Evolutionary conservation across 139 green algal genomes (phyloP), one percentile per base, ranked within the genome.

Genomic region (Micromonas pusilla): DNA sequence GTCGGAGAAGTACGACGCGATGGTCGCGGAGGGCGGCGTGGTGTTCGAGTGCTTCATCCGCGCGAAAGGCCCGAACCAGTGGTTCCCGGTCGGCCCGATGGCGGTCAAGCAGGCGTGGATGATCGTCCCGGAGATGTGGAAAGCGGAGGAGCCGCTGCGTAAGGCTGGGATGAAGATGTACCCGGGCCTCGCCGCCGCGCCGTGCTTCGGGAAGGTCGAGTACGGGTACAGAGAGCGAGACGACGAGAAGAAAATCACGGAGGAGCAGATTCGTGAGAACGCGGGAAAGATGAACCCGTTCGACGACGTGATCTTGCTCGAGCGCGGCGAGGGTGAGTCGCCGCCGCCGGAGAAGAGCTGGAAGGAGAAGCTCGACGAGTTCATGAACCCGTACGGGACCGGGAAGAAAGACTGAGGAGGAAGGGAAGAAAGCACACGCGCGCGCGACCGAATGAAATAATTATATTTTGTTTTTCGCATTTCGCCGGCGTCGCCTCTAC

Each of bases 51-150:
- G 52, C 26, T 75, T 75, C 9, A 32, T 62, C 21, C 26, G 68
- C 21, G 68, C 68, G 37, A 62, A 63, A 32, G 72, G 72, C 1
- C 72, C 72, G n/a, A 70, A 68, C 53, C 72, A 78, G 13, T 78
- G 72, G 72, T 78, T 78, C 34, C 72, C 72, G 23, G 72, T 78
- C 3, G 72, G 72, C 31, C 72, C 72, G 32, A 70, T 78, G 52
- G 72, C 53, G 6, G 72, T 78, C 16, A 70, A 78, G 54, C 9
- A 70, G 3, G 33, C 23, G 5, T 33, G 54, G 32, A 53, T 34
- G 54, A 53, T 78, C 23, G 38, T 45, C 19, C 30, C 26, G 30
- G 72, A 68, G 52, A 70, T 78, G 26, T 78, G 57, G 54, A 62
- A 33, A 23, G 72, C 72, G 2, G 72, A 78, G 72, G 32, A 78